These are phyloP conservation scores for Penicillium diatomitis DNA, from an alignment of 495 filamentous ascomycete species.

Conservation along the genomic window DNA sequence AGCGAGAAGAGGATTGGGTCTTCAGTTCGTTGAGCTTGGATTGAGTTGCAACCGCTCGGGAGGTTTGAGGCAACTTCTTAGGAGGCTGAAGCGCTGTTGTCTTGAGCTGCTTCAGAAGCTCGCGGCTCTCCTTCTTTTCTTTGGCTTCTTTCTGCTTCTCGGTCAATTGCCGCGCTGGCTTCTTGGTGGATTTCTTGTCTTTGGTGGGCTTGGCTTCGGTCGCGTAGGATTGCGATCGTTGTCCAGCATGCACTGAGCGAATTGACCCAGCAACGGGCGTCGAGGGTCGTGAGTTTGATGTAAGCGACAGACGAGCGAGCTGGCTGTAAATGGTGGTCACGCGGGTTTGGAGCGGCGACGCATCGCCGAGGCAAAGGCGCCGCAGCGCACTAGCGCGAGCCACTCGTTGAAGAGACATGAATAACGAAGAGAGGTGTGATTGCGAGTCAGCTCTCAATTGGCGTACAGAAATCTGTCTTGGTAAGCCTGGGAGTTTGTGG, in stretches of 20 bases:
- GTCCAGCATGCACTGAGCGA: slow-evolving; percentile 9
- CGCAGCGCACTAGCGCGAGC: slow-evolving; percentile 22
- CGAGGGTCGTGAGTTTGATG: slow-evolving; percentile 4
- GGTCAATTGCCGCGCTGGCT: slow-evolving; percentile 12
- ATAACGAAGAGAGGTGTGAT: not conserved
- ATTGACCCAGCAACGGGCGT: slow-evolving; percentile 3
- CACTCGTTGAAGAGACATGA: slow-evolving; percentile 26
- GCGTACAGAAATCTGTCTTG: too few relatives aligned
- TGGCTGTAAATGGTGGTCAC: slow-evolving; percentile 21
- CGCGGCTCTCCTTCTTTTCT: slow-evolving; percentile 8
- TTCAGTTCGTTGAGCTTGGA: slow-evolving; percentile 10
- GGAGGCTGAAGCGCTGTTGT: slow-evolving; percentile 24
- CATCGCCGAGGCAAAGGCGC: slow-evolving; percentile 18
- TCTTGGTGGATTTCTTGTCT: slow-evolving; percentile 3
- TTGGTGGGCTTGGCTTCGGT: slow-evolving; percentile 13
- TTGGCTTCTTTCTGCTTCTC: slow-evolving; percentile 22
- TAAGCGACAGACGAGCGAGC: slow-evolving; percentile 19
- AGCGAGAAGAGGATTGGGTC: not conserved
- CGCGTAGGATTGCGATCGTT: slow-evolving; percentile 15
- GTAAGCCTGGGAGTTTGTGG: too few relatives aligned
- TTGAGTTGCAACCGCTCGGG: slow-evolving; percentile 17
- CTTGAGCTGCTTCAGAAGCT: slow-evolving; percentile 24
- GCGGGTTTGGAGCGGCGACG: slow-evolving; percentile 18
- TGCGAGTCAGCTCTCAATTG: not conserved
- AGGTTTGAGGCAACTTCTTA: slow-evolving; percentile 7